Conservation (phyloP, 2,329 filamentous ascomycete genomes). For the Neofusicoccum umdonicola region DNA sequence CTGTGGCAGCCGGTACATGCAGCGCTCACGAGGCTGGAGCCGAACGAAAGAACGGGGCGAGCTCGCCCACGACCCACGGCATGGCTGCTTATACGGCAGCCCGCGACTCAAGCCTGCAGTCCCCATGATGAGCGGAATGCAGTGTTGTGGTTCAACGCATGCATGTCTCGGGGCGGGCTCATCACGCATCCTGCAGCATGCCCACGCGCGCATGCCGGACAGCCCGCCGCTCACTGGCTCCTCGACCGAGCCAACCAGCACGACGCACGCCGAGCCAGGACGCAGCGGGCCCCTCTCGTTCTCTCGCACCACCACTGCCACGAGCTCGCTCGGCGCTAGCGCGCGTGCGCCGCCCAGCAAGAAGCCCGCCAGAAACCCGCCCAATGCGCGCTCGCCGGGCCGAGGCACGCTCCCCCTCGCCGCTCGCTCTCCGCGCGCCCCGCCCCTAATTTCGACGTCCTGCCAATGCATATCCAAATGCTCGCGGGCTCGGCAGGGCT, state of each 20-base stretch:
- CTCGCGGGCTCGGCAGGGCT: neutral
- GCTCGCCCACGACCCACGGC: too few species aligned
- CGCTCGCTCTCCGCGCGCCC: neutral
- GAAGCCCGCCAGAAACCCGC: too few species aligned
- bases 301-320: too few species aligned
- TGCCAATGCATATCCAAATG: conserved; percentile 8
- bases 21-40: neutral
- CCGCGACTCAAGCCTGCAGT: neutral
- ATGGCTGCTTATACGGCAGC: neutral
- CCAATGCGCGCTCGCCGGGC: neutral
- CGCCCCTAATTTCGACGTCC: conserved; percentile 11
- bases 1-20: too few species aligned
- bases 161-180: conserved; percentile 2
- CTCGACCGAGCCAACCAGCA: neutral
- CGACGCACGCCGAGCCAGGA: too few species aligned
- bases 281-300: neutral
- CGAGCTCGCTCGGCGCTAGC: too few species aligned
- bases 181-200: neutral
- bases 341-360: too few species aligned
- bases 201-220: neutral
- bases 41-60: too few species aligned
- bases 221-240: neutral
- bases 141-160: neutral
- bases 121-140: neutral
- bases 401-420: neutral